Percentiles rank a stretch among this genome's conserved stretches.
Evolutionary conservation across 441 rosid species (phyloP).

Genomic region (Manihot esculenta): DNA sequence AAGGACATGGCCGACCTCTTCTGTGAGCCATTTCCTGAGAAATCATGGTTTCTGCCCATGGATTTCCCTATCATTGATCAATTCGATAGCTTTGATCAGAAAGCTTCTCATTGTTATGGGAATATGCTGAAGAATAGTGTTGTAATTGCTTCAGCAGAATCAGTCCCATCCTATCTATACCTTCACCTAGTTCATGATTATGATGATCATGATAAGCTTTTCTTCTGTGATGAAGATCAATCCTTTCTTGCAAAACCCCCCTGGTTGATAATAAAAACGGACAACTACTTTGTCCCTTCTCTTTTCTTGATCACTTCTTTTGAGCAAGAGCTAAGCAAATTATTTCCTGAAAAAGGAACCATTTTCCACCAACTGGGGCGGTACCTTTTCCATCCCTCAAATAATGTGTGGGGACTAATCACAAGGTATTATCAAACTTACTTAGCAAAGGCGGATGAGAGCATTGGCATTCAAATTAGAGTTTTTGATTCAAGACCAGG

Average conservation of each 20-base stretch:
- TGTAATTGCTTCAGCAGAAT: conserved; percentile 25
- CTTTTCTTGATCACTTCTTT: conserved; percentile 58
- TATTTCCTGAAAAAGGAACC: conserved; percentile 65
- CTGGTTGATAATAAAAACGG: conserved; percentile 58
- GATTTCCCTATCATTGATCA: conserved; percentile 50
- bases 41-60: conserved; percentile 60
- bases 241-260: conserved; percentile 42
- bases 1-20: conserved; percentile 64
- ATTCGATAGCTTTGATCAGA: conserved; percentile 39
- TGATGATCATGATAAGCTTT: conserved; percentile 47
- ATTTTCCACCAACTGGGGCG: conserved; percentile 63
- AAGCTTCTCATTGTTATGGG: conserved; percentile 53
- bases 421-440: conserved; percentile 16
- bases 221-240: conserved; percentile 66
- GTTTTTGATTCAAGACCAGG: conserved; percentile 49
- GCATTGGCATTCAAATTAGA: conserved; percentile 67
- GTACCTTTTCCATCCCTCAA: conserved; percentile 73
- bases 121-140: conserved; percentile 47
- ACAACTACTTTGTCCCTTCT: conserved; percentile 68
- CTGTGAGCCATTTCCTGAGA: conserved; percentile 70
- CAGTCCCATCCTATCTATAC: conserved; percentile 45
- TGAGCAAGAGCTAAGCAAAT: conserved; percentile 44
- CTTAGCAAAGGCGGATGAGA: conserved; percentile 56
- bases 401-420: conserved; percentile 70
- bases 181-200: conserved; percentile 70